Conservation (phyloP, 2,329 filamentous ascomycete species). For the Corinectria fuckeliana region DNA sequence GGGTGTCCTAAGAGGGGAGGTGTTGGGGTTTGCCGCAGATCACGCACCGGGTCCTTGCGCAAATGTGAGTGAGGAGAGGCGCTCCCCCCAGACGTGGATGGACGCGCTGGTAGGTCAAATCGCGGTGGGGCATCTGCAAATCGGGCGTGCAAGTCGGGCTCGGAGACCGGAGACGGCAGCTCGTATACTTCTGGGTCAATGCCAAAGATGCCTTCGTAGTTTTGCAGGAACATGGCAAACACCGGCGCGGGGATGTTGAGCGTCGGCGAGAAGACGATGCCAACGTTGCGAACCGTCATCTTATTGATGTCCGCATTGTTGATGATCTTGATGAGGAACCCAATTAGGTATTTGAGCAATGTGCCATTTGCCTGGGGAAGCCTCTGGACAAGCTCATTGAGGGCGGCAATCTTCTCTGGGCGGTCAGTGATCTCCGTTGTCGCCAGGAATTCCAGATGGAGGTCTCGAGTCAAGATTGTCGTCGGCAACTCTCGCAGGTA, state of each 20-base stretch:
- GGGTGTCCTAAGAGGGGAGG: constrained; percentile 52
- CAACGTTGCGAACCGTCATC: constrained; percentile 97
- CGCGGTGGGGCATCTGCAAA: constrained; percentile 39
- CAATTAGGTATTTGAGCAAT: constrained; percentile 82
- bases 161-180: constrained; percentile 54
- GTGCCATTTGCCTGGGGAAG: constrained; percentile 83
- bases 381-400: constrained; percentile 79
- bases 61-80: constrained; percentile 61
- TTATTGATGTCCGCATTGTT: constrained; percentile 91
- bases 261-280: constrained; percentile 97
- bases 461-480: constrained; percentile 87
- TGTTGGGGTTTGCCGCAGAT: constrained; percentile 53
- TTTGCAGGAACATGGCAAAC: constrained; percentile 91
- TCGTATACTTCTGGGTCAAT: constrained; percentile 70
- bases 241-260: constrained; percentile 95
- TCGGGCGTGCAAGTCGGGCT: constrained; percentile 44
- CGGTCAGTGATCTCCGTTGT: constrained; percentile 81
- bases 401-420: constrained; percentile 75
- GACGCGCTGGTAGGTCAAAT: constrained; percentile 50
- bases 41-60: constrained; percentile 40
- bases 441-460: constrained; percentile 86
- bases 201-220: constrained; percentile 86
- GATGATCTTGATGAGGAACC: constrained; percentile 90
- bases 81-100: constrained; percentile 57
- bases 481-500: constrained; percentile 92